Evolutionary conservation across 495 filamentous ascomycete species (phyloP).

Genomic region (Podospora anserina): DNA sequence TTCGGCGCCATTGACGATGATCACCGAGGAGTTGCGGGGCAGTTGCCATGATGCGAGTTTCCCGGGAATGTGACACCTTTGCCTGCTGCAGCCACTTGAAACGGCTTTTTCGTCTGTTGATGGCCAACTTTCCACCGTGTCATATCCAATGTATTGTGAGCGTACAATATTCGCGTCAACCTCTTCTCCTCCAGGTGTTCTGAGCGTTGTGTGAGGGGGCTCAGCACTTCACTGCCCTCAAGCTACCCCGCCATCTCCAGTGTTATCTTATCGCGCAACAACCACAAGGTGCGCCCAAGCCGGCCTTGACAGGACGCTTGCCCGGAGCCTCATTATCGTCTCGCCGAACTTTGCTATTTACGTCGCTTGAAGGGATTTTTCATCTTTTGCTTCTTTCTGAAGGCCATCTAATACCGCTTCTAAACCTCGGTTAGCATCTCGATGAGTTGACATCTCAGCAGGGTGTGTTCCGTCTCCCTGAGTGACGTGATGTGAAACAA

Average conservation of each 20-base stretch:
- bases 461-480: not conserved
- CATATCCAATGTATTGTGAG: not conserved
- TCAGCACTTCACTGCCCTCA: not conserved
- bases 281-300: constrained; percentile 1
- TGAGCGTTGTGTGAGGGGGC: constrained; percentile 3
- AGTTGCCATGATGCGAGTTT: constrained; percentile 4
- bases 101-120: not conserved
- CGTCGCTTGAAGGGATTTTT: not conserved
- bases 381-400: not conserved
- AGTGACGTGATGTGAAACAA: not conserved
- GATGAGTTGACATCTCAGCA: not conserved
- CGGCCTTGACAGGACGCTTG: not conserved
- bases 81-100: not conserved
- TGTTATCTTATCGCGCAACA: constrained; percentile 20
- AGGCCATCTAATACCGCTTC: not conserved
- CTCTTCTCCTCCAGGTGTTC: not conserved
- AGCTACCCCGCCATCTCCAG: constrained; percentile 13
- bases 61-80: constrained; percentile 5
- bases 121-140: not conserved
- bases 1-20: constrained; percentile 4
- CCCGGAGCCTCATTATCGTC: not conserved
- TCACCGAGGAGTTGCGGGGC: constrained; percentile 7
- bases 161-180: not conserved
- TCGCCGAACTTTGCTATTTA: not conserved
- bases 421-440: not conserved